Evolutionary conservation across 352 stramenopile species (phyloP), one percentile per base, ranked within the genome.

Genomic region (Blastocystis sp.): DNA sequence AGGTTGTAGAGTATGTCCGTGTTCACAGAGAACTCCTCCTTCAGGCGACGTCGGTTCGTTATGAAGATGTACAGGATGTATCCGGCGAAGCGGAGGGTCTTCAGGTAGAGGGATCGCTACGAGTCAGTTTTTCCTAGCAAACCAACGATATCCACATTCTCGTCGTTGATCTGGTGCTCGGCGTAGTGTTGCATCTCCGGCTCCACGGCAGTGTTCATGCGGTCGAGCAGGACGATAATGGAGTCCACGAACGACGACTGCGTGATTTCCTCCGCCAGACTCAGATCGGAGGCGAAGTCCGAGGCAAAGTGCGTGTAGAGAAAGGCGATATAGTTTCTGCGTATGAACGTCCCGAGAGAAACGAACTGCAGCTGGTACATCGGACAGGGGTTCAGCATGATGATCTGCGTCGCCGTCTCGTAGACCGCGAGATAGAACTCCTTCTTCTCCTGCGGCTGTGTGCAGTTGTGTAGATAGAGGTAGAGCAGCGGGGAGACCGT

Each of bases 1-100:
- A 46, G n/a, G n/a, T 75, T 53, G 32, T 75, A 75, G 24, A 75
- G 18, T 21, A 75, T 4, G n/a, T 75, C 63, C 9, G 63, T 53
- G 21, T 14, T 51, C 36, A 32, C 46, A 11, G 32, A 24, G 16
- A 51, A 40, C 1, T 21, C 18, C 24, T 51, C 21, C 27, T 75
- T 48, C 9, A 34, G 11, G 24, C 46, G n/a, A 14, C n/a, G 36
- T 29, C 63, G 51, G 32, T 59, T 59, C 7, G 3, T 59, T 18
- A 59, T 59, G 11, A 16, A 14, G 11, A 59, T 59, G 32, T 59
- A 59, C 51, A 59, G 11, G 32, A 59, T 14, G 32, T 59, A 59
- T 0, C 6, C 63, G 16, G 48, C 46, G 6, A 48, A 75, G 24
- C 46, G 8, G 4, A 75, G 14, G 24, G 42, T 48, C n/a, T 51